Base-by-base conservation (phyloP, 2,329 filamentous ascomycete species). In the Alternaria triticina region DNA sequence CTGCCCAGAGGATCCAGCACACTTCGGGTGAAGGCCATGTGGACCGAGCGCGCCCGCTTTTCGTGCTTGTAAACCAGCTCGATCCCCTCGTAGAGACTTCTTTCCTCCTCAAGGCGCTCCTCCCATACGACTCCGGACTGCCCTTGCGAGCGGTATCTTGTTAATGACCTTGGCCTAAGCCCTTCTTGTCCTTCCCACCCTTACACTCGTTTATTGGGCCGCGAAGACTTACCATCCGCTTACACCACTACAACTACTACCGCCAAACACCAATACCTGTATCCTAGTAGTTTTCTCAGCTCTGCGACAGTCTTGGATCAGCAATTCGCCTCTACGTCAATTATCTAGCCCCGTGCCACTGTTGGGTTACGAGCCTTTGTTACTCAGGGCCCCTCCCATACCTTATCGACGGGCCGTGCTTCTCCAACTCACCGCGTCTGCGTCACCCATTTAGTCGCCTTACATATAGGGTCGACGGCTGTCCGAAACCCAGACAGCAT, bases 281-380 rank as follows among this genome's bases (percentile, higher is more conserved):
- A 36, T 36, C 33, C 33, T 64, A 62, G 63, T 54, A 61, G 51
- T 61, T 59, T 33, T 45, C 61, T 61, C 65, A 65, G 61, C 65
- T 57, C 54, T 63, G 60, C 54, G 43, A 57, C 64, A 63, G 51
- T 65, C 62, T 52, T 66, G 62, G 49, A 62, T 36, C 25, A 50
- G 12, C 57, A 9, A 43, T 15, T 54, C 44, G 54, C 62, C 60
- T 63, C 64, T 59, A 62, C 66, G 54, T 68, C 70, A 52, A 67
- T 75, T 73, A 57, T 74, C 76, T 78, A 76, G 75, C 71, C 62
- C 62, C 57, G 75, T 75, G 64, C 70, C 17, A 78, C 75, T 17
- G 52, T 58, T 33, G 59, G 40, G 59, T 65, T 64, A 67, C 70
- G 69, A 72, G 64, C 54, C 66, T 70, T 74, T 74, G 68, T 70